These are phyloP conservation scores for Xylariaceae sp. DNA, from an alignment of 2,329 filamentous ascomycete genomes.

Conservation along the genomic window DNA sequence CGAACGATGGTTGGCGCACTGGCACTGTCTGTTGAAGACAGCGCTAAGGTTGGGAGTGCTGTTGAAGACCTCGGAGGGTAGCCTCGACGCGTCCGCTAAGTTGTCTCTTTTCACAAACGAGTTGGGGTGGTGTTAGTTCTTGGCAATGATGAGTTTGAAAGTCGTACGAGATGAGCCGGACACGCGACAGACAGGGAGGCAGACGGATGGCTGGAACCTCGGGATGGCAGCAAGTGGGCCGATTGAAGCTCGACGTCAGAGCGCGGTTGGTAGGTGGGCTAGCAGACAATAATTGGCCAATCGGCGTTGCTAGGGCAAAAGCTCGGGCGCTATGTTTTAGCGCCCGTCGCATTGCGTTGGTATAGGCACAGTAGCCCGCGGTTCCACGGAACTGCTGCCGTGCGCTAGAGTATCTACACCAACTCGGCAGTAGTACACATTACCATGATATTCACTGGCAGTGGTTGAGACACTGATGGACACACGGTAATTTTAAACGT, in stretches of 20 bases:
- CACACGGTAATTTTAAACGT: neutral
- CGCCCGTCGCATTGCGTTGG: neutral
- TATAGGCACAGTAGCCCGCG: conserved; percentile 4
- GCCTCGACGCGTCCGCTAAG: conserved; percentile 1
- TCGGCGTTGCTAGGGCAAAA: neutral
- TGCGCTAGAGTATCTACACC: conserved; percentile 21
- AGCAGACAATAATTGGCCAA: conserved; percentile 1
- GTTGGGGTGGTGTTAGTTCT: conserved; percentile 3
- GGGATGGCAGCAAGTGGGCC: conserved; percentile 3
- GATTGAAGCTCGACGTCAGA: no score
- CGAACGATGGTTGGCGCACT: neutral
- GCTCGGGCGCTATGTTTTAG: conserved; percentile 2
- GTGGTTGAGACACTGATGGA: no score
- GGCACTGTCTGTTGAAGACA: conserved; percentile 35
- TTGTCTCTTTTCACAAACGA: conserved; percentile 22
- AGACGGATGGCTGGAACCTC: conserved; percentile 4
- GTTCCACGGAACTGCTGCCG: conserved; percentile 21
- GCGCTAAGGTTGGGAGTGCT: conserved; percentile 7
- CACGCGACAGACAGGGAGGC: neutral
- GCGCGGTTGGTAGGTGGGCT: neutral
- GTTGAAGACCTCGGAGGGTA: conserved; percentile 32
- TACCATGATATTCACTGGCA: no score
- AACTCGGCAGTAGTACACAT: conserved; percentile 12
- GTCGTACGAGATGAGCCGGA: neutral
- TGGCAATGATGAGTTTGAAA: neutral